These are phyloP conservation scores for Solanum bulbocastanum DNA, from an alignment of 257 asterid genomes.

Conservation along the genomic window DNA sequence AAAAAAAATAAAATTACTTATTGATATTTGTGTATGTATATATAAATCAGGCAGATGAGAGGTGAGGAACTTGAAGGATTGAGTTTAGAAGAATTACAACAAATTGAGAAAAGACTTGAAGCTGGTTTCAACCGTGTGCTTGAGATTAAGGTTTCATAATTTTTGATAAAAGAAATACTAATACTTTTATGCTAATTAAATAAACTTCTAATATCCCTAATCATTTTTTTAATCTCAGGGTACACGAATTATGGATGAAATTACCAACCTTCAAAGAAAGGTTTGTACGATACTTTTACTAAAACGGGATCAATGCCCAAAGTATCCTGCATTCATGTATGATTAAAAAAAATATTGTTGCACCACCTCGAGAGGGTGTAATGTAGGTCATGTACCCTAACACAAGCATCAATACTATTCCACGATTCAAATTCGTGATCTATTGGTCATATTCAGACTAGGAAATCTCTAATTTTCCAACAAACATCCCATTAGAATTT, in stretches of 20 bases:
- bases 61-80: slow-evolving; percentile 37
- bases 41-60: slow-evolving; percentile 16
- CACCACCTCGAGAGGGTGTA: neutral
- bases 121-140: slow-evolving; percentile 25
- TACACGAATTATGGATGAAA: slow-evolving; percentile 18
- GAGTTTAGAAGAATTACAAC: slow-evolving; percentile 26
- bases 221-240: neutral
- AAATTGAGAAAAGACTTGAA: slow-evolving; percentile 23
- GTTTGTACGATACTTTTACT: neutral
- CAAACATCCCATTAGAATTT: neutral
- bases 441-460: neutral
- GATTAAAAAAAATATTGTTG: neutral
- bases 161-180: neutral
- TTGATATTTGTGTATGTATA: neutral
- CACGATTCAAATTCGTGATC: neutral
- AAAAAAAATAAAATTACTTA: too few species aligned
- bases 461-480: neutral
- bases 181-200: neutral
- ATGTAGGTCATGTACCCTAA: neutral
- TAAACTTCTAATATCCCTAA: neutral
- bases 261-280: slow-evolving; percentile 24
- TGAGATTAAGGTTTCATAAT: slow-evolving; percentile 15
- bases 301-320: neutral
- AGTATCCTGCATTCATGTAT: neutral
- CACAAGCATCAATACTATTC: neutral